Percentiles rank a stretch among this genome's conserved stretches.
These are phyloP conservation scores for Ambrosia hybrid DNA, from an alignment of 140 eudicot species.

Conservation along the genomic window DNA sequence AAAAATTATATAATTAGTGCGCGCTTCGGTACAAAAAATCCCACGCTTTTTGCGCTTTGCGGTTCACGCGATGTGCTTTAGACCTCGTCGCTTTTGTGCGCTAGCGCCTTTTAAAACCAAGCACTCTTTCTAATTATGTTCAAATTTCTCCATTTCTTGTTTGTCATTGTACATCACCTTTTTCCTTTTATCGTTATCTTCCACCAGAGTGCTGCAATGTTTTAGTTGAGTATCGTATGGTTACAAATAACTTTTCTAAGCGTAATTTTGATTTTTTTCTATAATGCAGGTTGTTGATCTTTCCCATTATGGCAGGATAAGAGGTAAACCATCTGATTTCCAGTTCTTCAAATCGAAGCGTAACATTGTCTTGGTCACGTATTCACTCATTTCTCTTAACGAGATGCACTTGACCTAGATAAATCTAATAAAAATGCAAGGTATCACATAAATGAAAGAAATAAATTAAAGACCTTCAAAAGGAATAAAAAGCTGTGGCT, in stretches of 20 bases:
- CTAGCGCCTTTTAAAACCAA: no score
- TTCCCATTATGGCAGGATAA: conserved; percentile 77
- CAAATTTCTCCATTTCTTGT: background rate
- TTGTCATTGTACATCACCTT: background rate
- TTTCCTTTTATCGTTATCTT: background rate
- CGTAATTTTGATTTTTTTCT: conserved; percentile 8
- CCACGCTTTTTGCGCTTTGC: no score
- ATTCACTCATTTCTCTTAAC: background rate
- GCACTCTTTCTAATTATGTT: conserved; percentile 2
- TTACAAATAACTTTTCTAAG: background rate
- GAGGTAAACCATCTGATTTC: conserved; percentile 53
- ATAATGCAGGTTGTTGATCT: conserved; percentile 74
- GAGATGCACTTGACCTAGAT: background rate
- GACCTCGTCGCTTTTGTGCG: no score
- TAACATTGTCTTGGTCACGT: conserved; percentile 5
- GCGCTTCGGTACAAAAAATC: no score
- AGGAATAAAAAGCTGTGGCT: no score
- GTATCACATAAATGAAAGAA: background rate
- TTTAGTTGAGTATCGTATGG: conserved; percentile 12
- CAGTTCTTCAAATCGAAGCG: conserved; percentile 15
- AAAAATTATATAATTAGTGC: no score
- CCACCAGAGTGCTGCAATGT: conserved; percentile 8
- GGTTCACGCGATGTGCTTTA: no score
- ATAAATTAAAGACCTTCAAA: no score
- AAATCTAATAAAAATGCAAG: background rate